Evolutionary conservation across 176 grass and related monocot genomes (phyloP).

Genomic region (Bromus sterilis): DNA sequence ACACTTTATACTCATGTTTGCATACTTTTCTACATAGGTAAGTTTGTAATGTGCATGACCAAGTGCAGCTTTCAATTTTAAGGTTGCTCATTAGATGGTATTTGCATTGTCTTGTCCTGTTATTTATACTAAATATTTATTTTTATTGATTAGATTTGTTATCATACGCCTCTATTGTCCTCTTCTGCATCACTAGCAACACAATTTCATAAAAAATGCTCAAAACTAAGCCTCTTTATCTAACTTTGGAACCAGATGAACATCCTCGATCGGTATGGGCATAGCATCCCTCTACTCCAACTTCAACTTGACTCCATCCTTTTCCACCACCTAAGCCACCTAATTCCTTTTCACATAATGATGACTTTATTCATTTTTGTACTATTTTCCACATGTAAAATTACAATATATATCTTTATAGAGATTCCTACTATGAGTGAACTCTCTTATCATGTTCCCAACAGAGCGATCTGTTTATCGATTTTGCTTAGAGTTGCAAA

Average conservation of each 20-base stretch:
- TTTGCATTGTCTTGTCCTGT: background rate
- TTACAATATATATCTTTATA: no score
- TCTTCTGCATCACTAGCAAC: constrained; percentile 31
- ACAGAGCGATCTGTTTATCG: no score
- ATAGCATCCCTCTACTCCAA: constrained; percentile 30
- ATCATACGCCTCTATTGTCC: constrained; percentile 29
- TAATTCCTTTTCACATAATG: constrained; percentile 28
- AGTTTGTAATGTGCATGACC: no score
- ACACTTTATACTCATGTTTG: no score
- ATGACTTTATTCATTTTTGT: constrained; percentile 41
- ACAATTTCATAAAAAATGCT: constrained; percentile 11
- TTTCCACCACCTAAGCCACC: constrained; percentile 54
- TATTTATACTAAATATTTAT: background rate
- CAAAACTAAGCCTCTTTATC: constrained; percentile 24
- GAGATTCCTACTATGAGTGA: no score
- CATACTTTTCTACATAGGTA: no score
- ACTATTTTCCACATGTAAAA: no score
- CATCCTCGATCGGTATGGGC: constrained; percentile 23
- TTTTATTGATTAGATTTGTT: no score
- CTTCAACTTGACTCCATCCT: background rate
- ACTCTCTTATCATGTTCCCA: no score
- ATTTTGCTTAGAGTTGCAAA: no score
- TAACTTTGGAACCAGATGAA: constrained; percentile 11
- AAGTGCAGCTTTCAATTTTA: no score
- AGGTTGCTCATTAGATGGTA: no score